These are phyloP conservation scores for Aureobasidium lini DNA, from an alignment of 2,329 filamentous ascomycete genomes.

Conservation along the genomic window DNA sequence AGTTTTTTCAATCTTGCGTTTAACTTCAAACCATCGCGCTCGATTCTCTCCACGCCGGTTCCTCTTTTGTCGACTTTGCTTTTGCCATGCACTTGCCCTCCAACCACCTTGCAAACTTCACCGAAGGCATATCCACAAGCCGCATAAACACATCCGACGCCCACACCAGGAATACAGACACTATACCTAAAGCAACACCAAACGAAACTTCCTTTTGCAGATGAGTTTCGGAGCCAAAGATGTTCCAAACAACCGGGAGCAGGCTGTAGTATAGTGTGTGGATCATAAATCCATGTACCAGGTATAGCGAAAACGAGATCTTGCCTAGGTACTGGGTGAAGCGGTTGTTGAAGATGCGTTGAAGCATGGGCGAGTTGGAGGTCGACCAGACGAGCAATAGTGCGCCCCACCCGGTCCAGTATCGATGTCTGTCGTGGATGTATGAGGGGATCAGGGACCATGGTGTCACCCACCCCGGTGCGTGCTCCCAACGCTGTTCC, in stretches of 20 bases:
- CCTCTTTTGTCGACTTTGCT: not conserved
- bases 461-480: not conserved
- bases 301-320: constrained; percentile 53
- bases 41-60: not conserved
- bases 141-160: constrained; percentile 51
- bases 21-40: not conserved
- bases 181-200: constrained; percentile 48
- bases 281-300: constrained; percentile 51
- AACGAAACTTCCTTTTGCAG: constrained; percentile 50
- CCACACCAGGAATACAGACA: constrained; percentile 45
- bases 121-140: constrained; percentile 48
- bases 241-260: constrained; percentile 33
- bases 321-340: constrained; percentile 51
- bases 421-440: not conserved
- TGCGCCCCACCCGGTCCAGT: not conserved
- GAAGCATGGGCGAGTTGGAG: constrained; percentile 40
- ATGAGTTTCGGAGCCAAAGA: constrained; percentile 15
- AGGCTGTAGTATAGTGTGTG: constrained; percentile 44
- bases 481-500: not conserved
- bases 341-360: constrained; percentile 42
- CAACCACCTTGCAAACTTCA: constrained; percentile 51
- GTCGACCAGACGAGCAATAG: constrained; percentile 2
- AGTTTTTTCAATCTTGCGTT: too few species aligned
- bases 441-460: not conserved
- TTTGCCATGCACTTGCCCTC: constrained; percentile 27